phyloP scores from a whole-genome alignment of 2,329 filamentous ascomycete genomes.

The Neoscytalidium dimidiatum region DNA sequence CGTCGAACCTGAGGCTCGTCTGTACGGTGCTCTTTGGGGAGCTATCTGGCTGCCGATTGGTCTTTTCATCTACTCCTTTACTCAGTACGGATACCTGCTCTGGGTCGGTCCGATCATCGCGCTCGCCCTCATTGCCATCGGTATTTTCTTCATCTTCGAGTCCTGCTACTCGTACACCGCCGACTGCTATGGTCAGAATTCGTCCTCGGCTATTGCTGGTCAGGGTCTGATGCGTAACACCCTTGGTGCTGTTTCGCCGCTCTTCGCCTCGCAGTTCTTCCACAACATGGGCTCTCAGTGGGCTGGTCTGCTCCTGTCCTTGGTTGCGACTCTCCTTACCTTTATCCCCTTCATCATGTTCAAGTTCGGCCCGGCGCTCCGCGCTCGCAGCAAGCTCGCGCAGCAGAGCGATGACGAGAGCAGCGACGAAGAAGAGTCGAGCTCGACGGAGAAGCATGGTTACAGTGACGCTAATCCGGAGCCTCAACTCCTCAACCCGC shows the following conservation, averaged over 20 bases:
- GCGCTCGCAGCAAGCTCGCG: constrained; percentile 44
- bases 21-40: constrained; percentile 53
- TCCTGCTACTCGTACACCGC: constrained; percentile 53
- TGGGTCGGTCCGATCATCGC: constrained; percentile 55
- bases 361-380: constrained; percentile 43
- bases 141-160: constrained; percentile 56
- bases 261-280: constrained; percentile 57
- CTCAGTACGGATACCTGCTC: constrained; percentile 50
- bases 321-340: constrained; percentile 47
- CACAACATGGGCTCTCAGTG: constrained; percentile 56
- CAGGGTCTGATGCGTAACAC: constrained; percentile 57
- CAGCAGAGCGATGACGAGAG: not conserved
- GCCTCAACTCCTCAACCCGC: not conserved
- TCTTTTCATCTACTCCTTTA: constrained; percentile 57
- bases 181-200: constrained; percentile 54
- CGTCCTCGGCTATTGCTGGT: constrained; percentile 48
- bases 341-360: constrained; percentile 49
- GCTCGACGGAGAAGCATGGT: not conserved
- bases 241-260: constrained; percentile 53
- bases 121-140: constrained; percentile 53
- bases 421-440: constrained; percentile 8
- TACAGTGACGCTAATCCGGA: not conserved
- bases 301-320: constrained; percentile 51
- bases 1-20: constrained; percentile 48
- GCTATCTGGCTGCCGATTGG: constrained; percentile 51